These are phyloP conservation scores for Dendrocalamus sinicus DNA, from an alignment of 176 grass and related monocot genomes.

Conservation along the genomic window DNA sequence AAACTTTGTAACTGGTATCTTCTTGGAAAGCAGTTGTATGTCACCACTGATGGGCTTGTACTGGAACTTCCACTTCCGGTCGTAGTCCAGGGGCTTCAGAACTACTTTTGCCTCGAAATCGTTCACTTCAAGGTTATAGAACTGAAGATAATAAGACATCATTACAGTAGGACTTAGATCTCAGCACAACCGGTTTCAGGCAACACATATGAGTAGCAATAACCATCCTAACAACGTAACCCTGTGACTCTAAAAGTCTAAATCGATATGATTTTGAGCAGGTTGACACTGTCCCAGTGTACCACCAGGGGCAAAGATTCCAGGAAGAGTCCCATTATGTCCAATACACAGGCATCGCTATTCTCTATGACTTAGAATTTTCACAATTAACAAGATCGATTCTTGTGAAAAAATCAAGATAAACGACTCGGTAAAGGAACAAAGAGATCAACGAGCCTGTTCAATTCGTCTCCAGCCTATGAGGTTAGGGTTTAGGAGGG, in stretches of 20 bases:
- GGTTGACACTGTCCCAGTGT: neutral
- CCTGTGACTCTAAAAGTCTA: neutral
- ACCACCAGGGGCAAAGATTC: neutral
- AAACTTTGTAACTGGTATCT: conserved; percentile 91
- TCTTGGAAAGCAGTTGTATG: conserved; percentile 88
- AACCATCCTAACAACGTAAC: neutral
- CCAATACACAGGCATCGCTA: neutral
- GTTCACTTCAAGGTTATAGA: conserved; percentile 83
- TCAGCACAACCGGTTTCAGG: neutral
- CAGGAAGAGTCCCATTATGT: conserved; percentile 1
- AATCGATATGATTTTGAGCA: neutral
- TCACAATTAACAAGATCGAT: neutral
- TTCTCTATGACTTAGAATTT: neutral
- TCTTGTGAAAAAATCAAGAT: neutral
- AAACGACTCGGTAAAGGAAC: neutral
- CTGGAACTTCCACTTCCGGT: conserved; percentile 76
- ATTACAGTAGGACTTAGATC: neutral
- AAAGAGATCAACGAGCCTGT: neutral
- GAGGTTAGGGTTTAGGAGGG: conserved; percentile 1
- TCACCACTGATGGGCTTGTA: conserved; percentile 82
- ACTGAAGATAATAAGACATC: conserved; percentile 52
- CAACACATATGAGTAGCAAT: neutral
- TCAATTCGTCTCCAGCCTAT: neutral
- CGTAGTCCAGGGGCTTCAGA: conserved; percentile 70
- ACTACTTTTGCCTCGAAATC: conserved; percentile 88